These are phyloP conservation scores for Sarocladium brachiariae DNA, from an alignment of 2,329 filamentous ascomycete species.

Conservation along the genomic window DNA sequence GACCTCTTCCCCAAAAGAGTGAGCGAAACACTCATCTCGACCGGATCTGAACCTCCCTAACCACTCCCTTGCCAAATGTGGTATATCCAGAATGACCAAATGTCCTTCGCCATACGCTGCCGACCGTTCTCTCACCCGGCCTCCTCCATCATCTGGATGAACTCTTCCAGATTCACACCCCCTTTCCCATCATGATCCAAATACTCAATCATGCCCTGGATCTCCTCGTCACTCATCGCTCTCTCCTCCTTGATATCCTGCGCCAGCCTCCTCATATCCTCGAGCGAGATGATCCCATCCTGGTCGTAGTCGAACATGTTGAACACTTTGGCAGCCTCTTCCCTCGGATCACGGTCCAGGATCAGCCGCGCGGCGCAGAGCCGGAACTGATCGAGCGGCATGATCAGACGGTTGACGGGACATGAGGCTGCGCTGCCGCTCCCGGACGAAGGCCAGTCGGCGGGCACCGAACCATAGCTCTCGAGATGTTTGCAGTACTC, in stretches of 20 bases:
- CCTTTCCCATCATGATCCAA: conserved; percentile 94
- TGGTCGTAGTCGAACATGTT: conserved; percentile 85
- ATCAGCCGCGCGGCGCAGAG: conserved; percentile 76
- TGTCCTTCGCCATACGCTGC: neutral
- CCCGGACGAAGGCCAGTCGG: conserved; percentile 49
- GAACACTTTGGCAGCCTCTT: conserved; percentile 89
- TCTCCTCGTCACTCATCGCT: conserved; percentile 84
- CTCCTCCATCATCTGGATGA: conserved; percentile 55
- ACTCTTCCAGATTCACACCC: conserved; percentile 63
- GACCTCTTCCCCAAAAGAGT: neutral
- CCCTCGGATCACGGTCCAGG: conserved; percentile 72
- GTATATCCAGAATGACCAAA: conserved; percentile 16
- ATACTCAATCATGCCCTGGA: conserved; percentile 95
- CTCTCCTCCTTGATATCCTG: conserved; percentile 76
- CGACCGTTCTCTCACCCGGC: conserved; percentile 21
- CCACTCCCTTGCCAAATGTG: neutral
- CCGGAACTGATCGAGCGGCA: conserved; percentile 51
- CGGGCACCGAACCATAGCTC: conserved; percentile 68
- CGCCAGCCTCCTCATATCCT: conserved; percentile 81
- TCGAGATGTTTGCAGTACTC: conserved; percentile 79
- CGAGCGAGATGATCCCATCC: conserved; percentile 86
- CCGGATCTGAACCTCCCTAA: too few relatives aligned
- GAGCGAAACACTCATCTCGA: neutral
- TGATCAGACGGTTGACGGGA: conserved; percentile 37
- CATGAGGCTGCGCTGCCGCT: conserved; percentile 23